Evolutionary conservation across 306 rosid genomes (phyloP).

Genomic region (Psophocarpus tetragonolobus): DNA sequence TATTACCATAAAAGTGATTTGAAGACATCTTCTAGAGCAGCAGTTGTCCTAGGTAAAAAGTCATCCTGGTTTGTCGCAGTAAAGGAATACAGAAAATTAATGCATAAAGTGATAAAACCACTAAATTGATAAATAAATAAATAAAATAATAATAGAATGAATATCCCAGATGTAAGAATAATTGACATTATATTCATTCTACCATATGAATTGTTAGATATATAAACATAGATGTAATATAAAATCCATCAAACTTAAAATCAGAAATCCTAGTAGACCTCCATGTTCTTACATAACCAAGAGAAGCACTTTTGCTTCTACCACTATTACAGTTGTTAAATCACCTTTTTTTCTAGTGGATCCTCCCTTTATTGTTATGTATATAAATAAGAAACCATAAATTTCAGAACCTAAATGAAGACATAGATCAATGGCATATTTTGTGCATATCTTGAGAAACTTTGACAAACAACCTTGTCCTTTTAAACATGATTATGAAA

Average conservation of each 20-base stretch:
- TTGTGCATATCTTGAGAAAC: neutral
- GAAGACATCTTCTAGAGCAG: conserved; percentile 68
- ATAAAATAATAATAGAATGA: neutral
- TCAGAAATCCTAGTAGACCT: neutral
- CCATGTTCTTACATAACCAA: neutral
- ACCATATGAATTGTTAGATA: neutral
- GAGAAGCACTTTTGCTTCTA: conserved; percentile 8
- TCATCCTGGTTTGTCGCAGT: conserved; percentile 65
- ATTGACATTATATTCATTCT: neutral
- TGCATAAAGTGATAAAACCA: conserved; percentile 20
- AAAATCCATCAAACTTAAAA: neutral
- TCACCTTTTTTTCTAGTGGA: neutral
- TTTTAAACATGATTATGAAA: conserved; percentile 5
- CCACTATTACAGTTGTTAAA: conserved; percentile 8
- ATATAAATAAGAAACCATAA: conserved; percentile 11
- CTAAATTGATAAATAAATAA: conserved; percentile 24
- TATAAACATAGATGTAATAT: conserved; percentile 22
- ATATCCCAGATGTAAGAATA: neutral
- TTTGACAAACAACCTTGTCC: conserved; percentile 6
- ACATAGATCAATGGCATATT: neutral
- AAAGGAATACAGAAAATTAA: conserved; percentile 31
- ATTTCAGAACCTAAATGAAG: conserved; percentile 4
- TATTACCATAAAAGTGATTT: conserved; percentile 84
- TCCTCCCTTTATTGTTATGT: neutral
- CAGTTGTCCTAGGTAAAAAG: conserved; percentile 88